A percentile compares a stretch with the other conserved stretches of the same genome.
phyloP scores from a whole-genome alignment of 768 basidiomycete species.

The Rhodocollybia butyracea region DNA sequence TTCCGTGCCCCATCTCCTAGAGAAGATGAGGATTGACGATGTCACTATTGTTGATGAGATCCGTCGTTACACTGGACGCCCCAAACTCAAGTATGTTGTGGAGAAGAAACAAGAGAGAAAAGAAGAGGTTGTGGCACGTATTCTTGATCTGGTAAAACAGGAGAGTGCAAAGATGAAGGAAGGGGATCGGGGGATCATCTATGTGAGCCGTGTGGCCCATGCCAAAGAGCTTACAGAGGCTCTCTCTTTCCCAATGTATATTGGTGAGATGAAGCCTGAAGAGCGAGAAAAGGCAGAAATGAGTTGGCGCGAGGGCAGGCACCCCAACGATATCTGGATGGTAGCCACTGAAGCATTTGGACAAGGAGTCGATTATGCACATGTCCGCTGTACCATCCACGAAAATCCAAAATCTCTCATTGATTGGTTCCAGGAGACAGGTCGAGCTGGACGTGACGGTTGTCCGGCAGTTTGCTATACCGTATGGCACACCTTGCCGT shows the following conservation, averaged over 20 bases:
- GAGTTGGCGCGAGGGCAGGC: neutral
- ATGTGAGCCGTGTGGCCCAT: neutral
- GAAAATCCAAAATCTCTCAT: neutral
- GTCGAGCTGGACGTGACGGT: neutral
- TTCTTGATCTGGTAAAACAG: neutral
- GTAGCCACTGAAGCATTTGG: slow-evolving; percentile 2
- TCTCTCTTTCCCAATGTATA: neutral
- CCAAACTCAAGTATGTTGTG: neutral
- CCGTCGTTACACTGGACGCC: neutral
- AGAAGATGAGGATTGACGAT: neutral
- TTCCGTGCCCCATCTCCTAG: neutral
- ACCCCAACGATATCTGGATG: neutral
- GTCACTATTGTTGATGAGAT: neutral
- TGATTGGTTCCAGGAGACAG: neutral
- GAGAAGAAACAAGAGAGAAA: neutral
- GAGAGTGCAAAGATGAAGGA: neutral
- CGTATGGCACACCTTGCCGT: neutral
- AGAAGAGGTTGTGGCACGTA: neutral
- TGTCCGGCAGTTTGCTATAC: neutral
- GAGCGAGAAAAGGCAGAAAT: neutral
- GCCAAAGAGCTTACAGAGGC: neutral
- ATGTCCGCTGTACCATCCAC: neutral
- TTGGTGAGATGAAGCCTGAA: neutral
- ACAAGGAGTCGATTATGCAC: slow-evolving; percentile 1
- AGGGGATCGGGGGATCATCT: slow-evolving; percentile 1